These are phyloP conservation scores for Datisca glomerata DNA, from an alignment of 306 rosid genomes.

Conservation along the genomic window DNA sequence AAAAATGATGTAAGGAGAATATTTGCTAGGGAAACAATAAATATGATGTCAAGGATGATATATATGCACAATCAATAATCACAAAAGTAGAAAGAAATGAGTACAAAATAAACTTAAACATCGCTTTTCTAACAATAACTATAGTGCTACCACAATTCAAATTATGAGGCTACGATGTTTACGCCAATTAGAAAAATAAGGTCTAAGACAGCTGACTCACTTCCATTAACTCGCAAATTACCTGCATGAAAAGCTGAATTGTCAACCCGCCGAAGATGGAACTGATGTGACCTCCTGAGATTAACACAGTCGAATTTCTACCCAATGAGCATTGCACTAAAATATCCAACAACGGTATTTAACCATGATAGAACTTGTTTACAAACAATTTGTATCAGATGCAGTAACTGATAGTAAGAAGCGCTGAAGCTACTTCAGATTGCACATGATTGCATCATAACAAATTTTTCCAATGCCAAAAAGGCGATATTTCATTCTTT, in stretches of 20 bases:
- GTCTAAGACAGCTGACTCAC: slow-evolving; percentile 23
- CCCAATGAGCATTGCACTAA: too few relatives aligned
- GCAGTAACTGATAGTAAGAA: not conserved
- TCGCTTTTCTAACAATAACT: not conserved
- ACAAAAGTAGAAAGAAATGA: too few relatives aligned
- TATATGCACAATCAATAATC: too few relatives aligned
- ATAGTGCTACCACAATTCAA: not conserved
- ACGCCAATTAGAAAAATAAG: not conserved
- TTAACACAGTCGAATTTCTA: slow-evolving; percentile 5
- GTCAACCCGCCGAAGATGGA: slow-evolving; percentile 31
- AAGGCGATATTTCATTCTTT: too few relatives aligned
- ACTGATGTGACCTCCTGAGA: slow-evolving; percentile 38
- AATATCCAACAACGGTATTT: not conserved
- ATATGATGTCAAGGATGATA: not conserved
- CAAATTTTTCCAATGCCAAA: not conserved
- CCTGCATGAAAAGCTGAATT: slow-evolving; percentile 24
- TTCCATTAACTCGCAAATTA: slow-evolving; percentile 19
- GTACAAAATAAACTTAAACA: not conserved
- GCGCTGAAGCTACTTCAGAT: not conserved
- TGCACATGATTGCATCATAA: not conserved
- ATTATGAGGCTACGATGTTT: not conserved
- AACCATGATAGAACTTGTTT: too few relatives aligned
- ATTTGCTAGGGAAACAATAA: not conserved
- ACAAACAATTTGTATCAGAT: not conserved
- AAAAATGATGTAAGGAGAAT: not conserved